A percentile compares a stretch with the other conserved stretches of the same genome.
Evolutionary conservation across 129 eudicot species (phyloP).

Genomic region (Deinandra increscens): DNA sequence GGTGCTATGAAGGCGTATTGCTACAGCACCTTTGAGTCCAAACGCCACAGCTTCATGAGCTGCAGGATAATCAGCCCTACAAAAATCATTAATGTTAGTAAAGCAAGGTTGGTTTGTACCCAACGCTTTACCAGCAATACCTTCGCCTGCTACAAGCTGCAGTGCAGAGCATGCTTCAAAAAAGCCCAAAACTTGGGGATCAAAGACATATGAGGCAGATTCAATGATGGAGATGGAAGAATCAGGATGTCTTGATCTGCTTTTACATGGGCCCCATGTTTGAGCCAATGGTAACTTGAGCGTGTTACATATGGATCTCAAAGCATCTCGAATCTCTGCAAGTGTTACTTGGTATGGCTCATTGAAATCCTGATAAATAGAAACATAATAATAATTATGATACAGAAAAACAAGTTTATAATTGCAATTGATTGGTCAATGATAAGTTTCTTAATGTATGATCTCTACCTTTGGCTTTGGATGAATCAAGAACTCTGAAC

Average conservation of each 20-base stretch:
- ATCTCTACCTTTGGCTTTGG: constrained; percentile 50
- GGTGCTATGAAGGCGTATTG: constrained; percentile 48
- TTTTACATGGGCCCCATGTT: constrained; percentile 50
- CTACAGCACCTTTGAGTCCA: constrained; percentile 43
- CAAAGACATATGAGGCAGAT: constrained; percentile 56
- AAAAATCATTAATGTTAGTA: constrained; percentile 49
- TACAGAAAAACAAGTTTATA: constrained; percentile 17
- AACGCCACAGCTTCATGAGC: constrained; percentile 46
- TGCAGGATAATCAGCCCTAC: constrained; percentile 57
- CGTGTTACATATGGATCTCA: constrained; percentile 42
- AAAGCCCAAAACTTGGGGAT: constrained; percentile 41
- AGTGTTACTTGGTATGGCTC: constrained; percentile 34
- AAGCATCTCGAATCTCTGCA: constrained; percentile 45
- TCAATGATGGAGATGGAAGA: constrained; percentile 39
- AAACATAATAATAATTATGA: constrained; percentile 10
- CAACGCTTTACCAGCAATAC: constrained; percentile 64
- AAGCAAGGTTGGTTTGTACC: constrained; percentile 57
- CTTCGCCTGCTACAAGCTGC: constrained; percentile 48
- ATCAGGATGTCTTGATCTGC: constrained; percentile 32
- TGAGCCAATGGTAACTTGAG: constrained; percentile 57
- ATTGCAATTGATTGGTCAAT: constrained; percentile 2
- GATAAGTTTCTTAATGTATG: constrained; percentile 5
- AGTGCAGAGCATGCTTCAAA: constrained; percentile 46
- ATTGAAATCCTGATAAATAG: constrained; percentile 31
- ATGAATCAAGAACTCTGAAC: constrained; percentile 46